Conservation (phyloP, 2,329 filamentous ascomycete genomes). For the Neonectria sp. region DNA sequence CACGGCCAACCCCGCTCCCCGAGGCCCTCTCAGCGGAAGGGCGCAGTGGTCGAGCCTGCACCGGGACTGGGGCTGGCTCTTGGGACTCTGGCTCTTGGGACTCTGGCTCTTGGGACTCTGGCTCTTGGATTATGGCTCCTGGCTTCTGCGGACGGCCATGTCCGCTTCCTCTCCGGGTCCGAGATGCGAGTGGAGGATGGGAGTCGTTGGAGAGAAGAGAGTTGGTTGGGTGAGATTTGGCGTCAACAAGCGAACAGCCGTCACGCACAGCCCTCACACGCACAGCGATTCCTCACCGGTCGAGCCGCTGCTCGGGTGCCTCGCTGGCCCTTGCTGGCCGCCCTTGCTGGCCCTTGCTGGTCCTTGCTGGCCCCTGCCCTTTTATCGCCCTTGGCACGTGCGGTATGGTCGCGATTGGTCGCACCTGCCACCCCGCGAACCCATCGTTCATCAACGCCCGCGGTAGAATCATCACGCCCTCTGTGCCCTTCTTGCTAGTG, state of each 20-base stretch:
- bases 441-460: conserved; percentile 14
- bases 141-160: conserved; percentile 18
- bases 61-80: not conserved
- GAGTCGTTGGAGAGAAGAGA: conserved; percentile 22
- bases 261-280: conserved; percentile 43
- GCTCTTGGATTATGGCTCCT: not conserved
- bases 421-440: conserved; percentile 22
- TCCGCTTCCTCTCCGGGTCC: conserved; percentile 37
- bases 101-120: not conserved
- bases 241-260: conserved; percentile 44
- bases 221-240: conserved; percentile 39
- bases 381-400: conserved; percentile 24
- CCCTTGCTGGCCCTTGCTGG: too few relatives aligned
- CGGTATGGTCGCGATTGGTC: conserved; percentile 12
- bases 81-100: not conserved
- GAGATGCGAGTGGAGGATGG: conserved; percentile 44
- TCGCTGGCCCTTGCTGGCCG: conserved; percentile 33
- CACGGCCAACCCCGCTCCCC: not conserved
- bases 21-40: not conserved
- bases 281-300: conserved; percentile 44
- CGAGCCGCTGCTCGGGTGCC: conserved; percentile 28
- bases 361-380: too few relatives aligned
- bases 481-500: conserved; percentile 1
- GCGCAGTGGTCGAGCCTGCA: conserved; percentile 5
- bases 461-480: not conserved